Conservation (phyloP, 2,329 filamentous ascomycete genomes). For the Aspergillus aculeatus region DNA sequence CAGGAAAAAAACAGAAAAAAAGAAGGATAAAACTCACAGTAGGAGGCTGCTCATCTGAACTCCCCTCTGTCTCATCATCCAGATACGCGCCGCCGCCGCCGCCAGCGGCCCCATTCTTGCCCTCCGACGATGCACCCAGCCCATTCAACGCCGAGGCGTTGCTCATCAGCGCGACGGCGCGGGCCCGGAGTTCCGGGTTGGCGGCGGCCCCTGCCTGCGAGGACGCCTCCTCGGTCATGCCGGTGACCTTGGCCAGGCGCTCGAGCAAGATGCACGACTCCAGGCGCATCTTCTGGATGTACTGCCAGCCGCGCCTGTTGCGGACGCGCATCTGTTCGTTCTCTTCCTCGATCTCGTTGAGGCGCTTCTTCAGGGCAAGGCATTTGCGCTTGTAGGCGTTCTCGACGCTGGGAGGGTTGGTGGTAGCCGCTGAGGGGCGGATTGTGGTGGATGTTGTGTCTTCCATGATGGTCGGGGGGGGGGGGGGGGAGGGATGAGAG, state of each 20-base stretch:
- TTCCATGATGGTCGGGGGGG: too few relatives aligned
- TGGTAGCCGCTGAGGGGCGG: not conserved
- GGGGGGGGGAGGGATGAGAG: too few relatives aligned
- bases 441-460: not conserved
- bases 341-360: constrained; percentile 85
- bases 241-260: constrained; percentile 41
- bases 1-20: not conserved
- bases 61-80: constrained; percentile 46
- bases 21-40: constrained; percentile 33
- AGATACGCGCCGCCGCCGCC: constrained; percentile 20
- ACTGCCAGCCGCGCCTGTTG: constrained; percentile 75
- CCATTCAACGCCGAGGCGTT: constrained; percentile 27
- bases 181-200: constrained; percentile 39
- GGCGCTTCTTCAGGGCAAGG: constrained; percentile 86
- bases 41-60: constrained; percentile 45
- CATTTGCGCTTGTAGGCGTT: constrained; percentile 96
- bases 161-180: constrained; percentile 35
- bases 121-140: constrained; percentile 14
- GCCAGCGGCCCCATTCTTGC: constrained; percentile 20
- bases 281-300: constrained; percentile 87
- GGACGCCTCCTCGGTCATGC: constrained; percentile 42
- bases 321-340: constrained; percentile 81
- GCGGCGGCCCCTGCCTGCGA: constrained; percentile 37
- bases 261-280: constrained; percentile 46
- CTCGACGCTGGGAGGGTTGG: constrained; percentile 83